A percentile compares a stretch with the other conserved stretches of the same genome.
These are phyloP conservation scores for Hysterangium stoloniferum DNA, from an alignment of 768 basidiomycete genomes.

Conservation along the genomic window DNA sequence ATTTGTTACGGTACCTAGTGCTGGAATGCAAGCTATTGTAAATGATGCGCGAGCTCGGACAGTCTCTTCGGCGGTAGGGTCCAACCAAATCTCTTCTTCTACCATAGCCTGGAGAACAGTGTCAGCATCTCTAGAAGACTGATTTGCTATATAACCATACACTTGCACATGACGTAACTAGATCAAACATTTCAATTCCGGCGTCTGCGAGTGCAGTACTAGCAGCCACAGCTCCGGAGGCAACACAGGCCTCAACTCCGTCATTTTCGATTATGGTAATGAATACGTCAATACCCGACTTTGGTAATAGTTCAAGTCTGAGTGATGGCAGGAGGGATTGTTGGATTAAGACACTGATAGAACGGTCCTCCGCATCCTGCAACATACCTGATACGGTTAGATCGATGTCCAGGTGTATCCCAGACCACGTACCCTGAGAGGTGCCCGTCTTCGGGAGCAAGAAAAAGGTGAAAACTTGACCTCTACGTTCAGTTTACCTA, in stretches of 20 bases:
- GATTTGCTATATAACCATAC: constrained; percentile 34
- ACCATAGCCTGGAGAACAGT: constrained; percentile 40
- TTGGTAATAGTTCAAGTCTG: constrained; percentile 85
- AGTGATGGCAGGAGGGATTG: constrained; percentile 82
- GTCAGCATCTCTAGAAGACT: constrained; percentile 12
- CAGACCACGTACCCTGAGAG: constrained; percentile 83
- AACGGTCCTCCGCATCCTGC: constrained; percentile 94
- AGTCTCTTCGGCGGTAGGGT: constrained; percentile 71
- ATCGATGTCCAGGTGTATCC: no score
- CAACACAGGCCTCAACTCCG: constrained; percentile 81
- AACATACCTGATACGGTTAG: no score
- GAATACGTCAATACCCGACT: constrained; percentile 89
- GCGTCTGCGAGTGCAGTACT: constrained; percentile 89
- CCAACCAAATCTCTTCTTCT: constrained; percentile 59
- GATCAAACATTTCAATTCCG: constrained; percentile 83
- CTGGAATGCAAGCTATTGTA: constrained; percentile 82
- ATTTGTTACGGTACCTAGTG: constrained; percentile 73
- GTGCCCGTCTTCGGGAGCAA: constrained; percentile 65
- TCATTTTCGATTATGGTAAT: constrained; percentile 88
- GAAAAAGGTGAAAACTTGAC: constrained; percentile 97
- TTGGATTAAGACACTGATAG: constrained; percentile 73
- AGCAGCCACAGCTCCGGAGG: constrained; percentile 79
- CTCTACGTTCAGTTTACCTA: constrained; percentile 86
- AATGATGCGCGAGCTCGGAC: constrained; percentile 52
- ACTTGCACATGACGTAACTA: constrained; percentile 78